Conservation (phyloP, 495 filamentous ascomycete species). For the Aspergillus bridgeri region DNA sequence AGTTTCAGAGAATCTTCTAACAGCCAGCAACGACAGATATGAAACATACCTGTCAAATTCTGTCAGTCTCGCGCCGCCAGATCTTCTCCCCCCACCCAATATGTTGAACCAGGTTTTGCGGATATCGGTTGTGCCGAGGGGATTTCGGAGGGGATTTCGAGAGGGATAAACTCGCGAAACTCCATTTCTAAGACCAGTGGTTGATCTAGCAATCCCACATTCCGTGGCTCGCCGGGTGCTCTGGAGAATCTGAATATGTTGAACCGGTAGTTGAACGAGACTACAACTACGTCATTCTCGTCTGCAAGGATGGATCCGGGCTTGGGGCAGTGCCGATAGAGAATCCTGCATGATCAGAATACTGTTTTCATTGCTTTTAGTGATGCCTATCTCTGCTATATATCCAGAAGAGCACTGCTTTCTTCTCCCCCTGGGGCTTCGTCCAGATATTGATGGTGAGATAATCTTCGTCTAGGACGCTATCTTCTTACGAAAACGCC, state of each 20-base stretch:
- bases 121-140: not conserved
- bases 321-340: conserved; percentile 25
- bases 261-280: conserved; percentile 23
- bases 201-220: conserved; percentile 31
- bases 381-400: conserved; percentile 21
- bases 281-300: conserved; percentile 14
- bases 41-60: not conserved
- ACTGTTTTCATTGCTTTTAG: conserved; percentile 11
- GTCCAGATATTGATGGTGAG: conserved; percentile 36
- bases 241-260: conserved; percentile 35
- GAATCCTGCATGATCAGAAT: conserved; percentile 20
- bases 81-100: conserved; percentile 33
- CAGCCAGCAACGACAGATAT: not conserved
- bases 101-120: conserved; percentile 34
- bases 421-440: conserved; percentile 29
- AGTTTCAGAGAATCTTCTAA: not conserved
- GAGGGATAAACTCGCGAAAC: conserved; percentile 13
- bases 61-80: not conserved
- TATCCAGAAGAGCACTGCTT: conserved; percentile 31
- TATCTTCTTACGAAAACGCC: conserved; percentile 12
- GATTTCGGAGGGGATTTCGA: conserved; percentile 3
- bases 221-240: conserved; percentile 20
- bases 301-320: conserved; percentile 19
- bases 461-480: conserved; percentile 32
- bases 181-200: conserved; percentile 34